Percentiles rank a stretch among this genome's conserved stretches.
These are phyloP conservation scores for Tricholoma sp. DNA, from an alignment of 768 basidiomycete genomes.

Conservation along the genomic window DNA sequence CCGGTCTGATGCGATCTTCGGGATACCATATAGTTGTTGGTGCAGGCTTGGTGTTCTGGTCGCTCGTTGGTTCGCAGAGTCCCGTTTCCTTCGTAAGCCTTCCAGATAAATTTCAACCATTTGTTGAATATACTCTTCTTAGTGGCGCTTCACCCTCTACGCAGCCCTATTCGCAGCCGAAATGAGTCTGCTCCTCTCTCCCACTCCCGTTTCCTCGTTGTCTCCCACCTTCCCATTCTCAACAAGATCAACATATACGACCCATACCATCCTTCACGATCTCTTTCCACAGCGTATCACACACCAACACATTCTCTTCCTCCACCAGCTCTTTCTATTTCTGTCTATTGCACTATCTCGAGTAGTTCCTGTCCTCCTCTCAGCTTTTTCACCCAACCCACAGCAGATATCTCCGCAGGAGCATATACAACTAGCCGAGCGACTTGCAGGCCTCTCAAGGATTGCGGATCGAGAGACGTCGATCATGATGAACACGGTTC, in stretches of 20 bases:
- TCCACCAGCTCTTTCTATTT: conserved; percentile 76
- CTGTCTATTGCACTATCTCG: conserved; percentile 66
- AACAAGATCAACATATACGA: conserved; percentile 20
- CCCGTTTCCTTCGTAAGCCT: conserved; percentile 60
- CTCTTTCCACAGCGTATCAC: conserved; percentile 63
- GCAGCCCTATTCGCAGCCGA: conserved; percentile 56
- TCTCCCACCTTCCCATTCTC: conserved; percentile 11
- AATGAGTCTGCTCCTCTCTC: conserved; percentile 58
- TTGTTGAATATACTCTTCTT: conserved; percentile 4
- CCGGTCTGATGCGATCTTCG: conserved; percentile 56
- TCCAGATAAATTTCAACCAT: conserved; percentile 15
- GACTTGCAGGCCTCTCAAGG: conserved; percentile 25
- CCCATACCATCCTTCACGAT: conserved; percentile 15
- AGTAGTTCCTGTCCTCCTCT: conserved; percentile 64
- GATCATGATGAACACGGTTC: conserved; percentile 46
- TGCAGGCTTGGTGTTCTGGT: conserved; percentile 54
- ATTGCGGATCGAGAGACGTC: conserved; percentile 58
- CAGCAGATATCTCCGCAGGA: conserved; percentile 27
- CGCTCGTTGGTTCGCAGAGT: conserved; percentile 54
- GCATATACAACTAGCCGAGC: conserved; percentile 39
- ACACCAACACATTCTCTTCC: conserved; percentile 72
- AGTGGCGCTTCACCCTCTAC: conserved; percentile 84
- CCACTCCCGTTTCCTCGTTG: conserved; percentile 33
- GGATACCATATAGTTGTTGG: conserved; percentile 66
- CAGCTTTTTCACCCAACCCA: conserved; percentile 44